A percentile compares a stretch with the other conserved stretches of the same genome.
Conservation (phyloP, 495 filamentous ascomycete genomes). For the Daldinia caldariorum region DNA sequence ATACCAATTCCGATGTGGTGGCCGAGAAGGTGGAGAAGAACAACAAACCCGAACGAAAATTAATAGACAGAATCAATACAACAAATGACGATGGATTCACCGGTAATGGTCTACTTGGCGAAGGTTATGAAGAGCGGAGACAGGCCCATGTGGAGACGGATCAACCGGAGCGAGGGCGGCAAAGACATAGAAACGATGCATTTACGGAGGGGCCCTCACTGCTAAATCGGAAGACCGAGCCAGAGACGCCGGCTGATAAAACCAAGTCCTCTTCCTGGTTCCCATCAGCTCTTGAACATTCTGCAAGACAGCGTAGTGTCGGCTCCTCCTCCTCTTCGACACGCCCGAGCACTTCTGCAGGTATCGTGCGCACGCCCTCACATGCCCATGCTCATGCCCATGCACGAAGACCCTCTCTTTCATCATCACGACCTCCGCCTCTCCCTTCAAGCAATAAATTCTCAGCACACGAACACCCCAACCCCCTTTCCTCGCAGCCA, state of each 20-base stretch:
- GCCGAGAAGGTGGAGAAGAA: conserved; percentile 16
- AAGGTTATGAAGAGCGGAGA: conserved; percentile 55
- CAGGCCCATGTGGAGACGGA: conserved; percentile 44
- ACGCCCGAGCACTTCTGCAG: conserved; percentile 38
- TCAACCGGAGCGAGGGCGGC: conserved; percentile 28
- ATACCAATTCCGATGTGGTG: conserved; percentile 16
- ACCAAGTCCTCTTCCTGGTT: conserved; percentile 51
- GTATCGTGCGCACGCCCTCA: conserved; percentile 25
- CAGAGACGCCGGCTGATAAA: conserved; percentile 16
- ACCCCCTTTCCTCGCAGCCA: conserved; percentile 37
- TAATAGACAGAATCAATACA: conserved; percentile 30
- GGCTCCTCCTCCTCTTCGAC: conserved; percentile 29
- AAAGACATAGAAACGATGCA: conserved; percentile 43
- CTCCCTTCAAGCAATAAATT: conserved; percentile 26
- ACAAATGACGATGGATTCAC: conserved; percentile 46
- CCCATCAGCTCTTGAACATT: conserved; percentile 58
- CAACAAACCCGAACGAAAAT: conserved; percentile 29
- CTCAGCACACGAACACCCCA: conserved; percentile 24
- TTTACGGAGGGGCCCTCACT: conserved; percentile 63
- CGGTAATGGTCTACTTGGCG: conserved; percentile 54
- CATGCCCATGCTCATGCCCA: conserved; percentile 27
- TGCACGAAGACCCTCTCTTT: conserved; percentile 36
- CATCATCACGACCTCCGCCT: conserved; percentile 35
- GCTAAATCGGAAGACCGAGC: conserved; percentile 51
- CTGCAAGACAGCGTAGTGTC: conserved; percentile 47